A percentile compares a stretch with the other conserved stretches of the same genome.
These are phyloP conservation scores for Neofusicoccum ribis DNA, from an alignment of 2,329 filamentous ascomycete genomes.

Conservation along the genomic window DNA sequence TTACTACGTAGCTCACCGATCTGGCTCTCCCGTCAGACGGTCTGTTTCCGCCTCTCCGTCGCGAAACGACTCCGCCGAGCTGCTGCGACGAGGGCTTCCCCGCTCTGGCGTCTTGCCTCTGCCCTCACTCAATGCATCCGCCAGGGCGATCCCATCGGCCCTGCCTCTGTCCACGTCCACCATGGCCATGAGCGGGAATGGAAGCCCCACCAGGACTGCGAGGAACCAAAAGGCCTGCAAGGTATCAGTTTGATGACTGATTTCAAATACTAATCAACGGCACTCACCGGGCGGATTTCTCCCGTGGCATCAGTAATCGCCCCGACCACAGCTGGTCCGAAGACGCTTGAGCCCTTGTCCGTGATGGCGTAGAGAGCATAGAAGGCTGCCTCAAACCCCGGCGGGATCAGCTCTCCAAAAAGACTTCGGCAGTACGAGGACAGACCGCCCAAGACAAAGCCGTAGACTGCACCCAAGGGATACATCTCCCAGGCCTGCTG, in stretches of 20 bases:
- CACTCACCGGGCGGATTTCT: conserved; percentile 48
- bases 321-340: conserved; percentile 91
- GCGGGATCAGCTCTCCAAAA: conserved; percentile 90
- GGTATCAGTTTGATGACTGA: conserved; percentile 7
- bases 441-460: conserved; percentile 89
- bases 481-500: conserved; percentile 98
- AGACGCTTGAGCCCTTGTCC: conserved; percentile 91
- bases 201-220: conserved; percentile 77
- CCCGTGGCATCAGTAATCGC: conserved; percentile 75
- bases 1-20: background rate
- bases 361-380: conserved; percentile 97
- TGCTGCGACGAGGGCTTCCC: background rate
- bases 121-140: conserved; percentile 35
- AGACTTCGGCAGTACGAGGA: conserved; percentile 89
- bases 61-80: background rate
- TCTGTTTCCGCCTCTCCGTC: conserved; percentile 12
- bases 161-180: conserved; percentile 72
- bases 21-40: background rate
- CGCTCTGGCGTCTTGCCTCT: conserved; percentile 16
- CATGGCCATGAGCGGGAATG: conserved; percentile 79
- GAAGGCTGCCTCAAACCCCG: conserved; percentile 92
- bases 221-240: conserved; percentile 82
- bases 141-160: conserved; percentile 43
- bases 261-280: background rate
- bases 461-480: conserved; percentile 84